Base-by-base conservation (phyloP, 345 rosid species). In the Boechera retrofracta region DNA sequence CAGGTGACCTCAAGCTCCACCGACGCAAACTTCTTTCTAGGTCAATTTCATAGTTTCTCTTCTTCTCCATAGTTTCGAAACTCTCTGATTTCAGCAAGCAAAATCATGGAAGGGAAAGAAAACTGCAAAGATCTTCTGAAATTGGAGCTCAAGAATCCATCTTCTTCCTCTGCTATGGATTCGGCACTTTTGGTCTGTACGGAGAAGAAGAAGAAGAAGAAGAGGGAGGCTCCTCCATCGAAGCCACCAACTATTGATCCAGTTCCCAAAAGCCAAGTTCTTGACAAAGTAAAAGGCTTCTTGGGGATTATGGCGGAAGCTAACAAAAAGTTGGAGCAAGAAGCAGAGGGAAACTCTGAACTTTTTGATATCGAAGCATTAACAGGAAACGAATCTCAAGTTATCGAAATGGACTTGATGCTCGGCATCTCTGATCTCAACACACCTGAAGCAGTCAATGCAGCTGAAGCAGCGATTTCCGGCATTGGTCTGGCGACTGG, bases 331-430 rank as follows among this genome's bases (percentile, higher is more conserved):
- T 75, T 92, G 69, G 82, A 88, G 73, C 74, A 82, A 54, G 91
- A 89, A 64, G 84, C 91, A 38, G 85, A 87, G 81, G 91, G 84
- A 32, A 91, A 89, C 69, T 75, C 86, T 3, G 77, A 77, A 63
- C 83, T 84, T 39, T 83, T 71, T 76, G 92, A 89, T 77, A 91
- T 95, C 31, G 98, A 95, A 79, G 85, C 62, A 16, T 87, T 92
- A 32, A 80, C 77, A 0, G 98, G 97, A 64, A 73, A 86, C 67
- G 97, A 92, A 76, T 74, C 96, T 38, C 69, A 87, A 75, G 86
- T 90, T 39, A 87, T 92, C 64, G 98, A 95, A 62, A 84, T 95
- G 98, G 91, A 95, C 78, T 82, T 95, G 85, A 91, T 87, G 98
- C 83, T 92, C 3, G 97, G 98, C 33, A 73, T 95, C 1, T 91